Conservation (phyloP, 1,139 yeast genomes). For the Zygosaccharomyces sapae region DNA sequence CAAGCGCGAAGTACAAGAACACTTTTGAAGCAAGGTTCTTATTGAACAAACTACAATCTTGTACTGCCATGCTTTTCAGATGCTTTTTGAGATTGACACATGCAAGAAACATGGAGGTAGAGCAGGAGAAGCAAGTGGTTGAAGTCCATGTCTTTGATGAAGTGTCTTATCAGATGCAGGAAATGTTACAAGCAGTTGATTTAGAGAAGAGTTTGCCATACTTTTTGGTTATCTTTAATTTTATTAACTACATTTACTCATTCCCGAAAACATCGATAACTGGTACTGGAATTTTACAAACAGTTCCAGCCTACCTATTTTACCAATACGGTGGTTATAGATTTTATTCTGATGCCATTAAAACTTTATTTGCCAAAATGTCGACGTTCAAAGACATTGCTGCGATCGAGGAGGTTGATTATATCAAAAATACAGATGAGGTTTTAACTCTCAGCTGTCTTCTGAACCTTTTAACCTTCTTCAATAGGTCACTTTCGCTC, state of each 20-base stretch:
- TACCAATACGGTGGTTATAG: constrained; percentile 47
- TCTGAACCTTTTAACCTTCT: constrained; percentile 42
- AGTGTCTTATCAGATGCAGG: constrained; percentile 23
- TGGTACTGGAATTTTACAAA: constrained; percentile 36
- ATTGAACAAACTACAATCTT: constrained; percentile 48
- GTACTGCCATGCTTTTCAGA: constrained; percentile 40
- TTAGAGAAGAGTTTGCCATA: constrained; percentile 25
- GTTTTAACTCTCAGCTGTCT: constrained; percentile 43
- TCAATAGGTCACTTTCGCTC: constrained; percentile 40
- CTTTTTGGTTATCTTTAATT: constrained; percentile 34
- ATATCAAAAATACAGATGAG: constrained; percentile 39
- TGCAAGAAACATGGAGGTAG: constrained; percentile 25
- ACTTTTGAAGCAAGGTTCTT: constrained; percentile 53
- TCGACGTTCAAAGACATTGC: constrained; percentile 34
- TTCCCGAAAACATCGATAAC: constrained; percentile 31
- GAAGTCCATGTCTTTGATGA: constrained; percentile 33
- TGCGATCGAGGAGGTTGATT: constrained; percentile 38
- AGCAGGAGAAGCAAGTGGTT: constrained; percentile 19
- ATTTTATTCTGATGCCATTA: constrained; percentile 24
- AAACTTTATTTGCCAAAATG: constrained; percentile 20
- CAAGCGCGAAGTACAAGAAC: constrained; percentile 57
- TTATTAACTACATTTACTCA: constrained; percentile 31
- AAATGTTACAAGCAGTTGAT: constrained; percentile 24
- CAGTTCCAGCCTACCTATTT: constrained; percentile 46
- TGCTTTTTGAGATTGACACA: constrained; percentile 31